Evolutionary conservation across 768 basidiomycete species (phyloP).

Genomic region (Termitomyces sp.): DNA sequence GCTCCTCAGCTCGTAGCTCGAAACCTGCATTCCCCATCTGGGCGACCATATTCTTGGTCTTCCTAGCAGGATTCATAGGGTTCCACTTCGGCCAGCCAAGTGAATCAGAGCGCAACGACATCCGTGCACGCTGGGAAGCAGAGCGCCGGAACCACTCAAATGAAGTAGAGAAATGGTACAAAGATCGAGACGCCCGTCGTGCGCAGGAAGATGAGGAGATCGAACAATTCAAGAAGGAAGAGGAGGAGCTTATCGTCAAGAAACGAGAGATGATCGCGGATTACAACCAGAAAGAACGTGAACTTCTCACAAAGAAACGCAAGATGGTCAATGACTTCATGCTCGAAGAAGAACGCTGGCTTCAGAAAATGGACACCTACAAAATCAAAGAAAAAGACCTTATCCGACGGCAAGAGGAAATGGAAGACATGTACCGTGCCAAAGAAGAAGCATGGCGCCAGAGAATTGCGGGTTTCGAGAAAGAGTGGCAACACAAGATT

Average conservation of each 20-base stretch:
- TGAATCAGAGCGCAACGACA: neutral
- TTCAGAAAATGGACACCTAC: neutral
- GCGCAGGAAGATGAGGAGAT: neutral
- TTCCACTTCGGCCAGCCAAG: neutral
- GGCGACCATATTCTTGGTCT: neutral
- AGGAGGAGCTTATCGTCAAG: neutral
- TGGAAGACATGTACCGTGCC: neutral
- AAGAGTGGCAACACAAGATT: conserved; percentile 3
- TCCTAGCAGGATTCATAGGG: neutral
- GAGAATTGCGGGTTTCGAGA: neutral
- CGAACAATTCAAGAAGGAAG: neutral
- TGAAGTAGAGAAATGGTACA: neutral
- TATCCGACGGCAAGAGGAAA: neutral
- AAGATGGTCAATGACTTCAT: neutral
- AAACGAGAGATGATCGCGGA: neutral
- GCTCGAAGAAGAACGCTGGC: neutral
- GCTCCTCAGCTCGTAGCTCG: neutral
- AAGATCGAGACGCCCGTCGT: neutral
- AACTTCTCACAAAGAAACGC: neutral
- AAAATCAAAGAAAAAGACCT: neutral
- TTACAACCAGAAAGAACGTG: neutral
- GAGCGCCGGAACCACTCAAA: neutral
- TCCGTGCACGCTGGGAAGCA: neutral
- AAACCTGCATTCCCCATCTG: neutral
- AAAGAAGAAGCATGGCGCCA: neutral